Evolutionary conservation across 371 early-diverging fungal genomes (phyloP), one percentile per base, ranked within the genome.

Genomic region (Coemansia sp.): DNA sequence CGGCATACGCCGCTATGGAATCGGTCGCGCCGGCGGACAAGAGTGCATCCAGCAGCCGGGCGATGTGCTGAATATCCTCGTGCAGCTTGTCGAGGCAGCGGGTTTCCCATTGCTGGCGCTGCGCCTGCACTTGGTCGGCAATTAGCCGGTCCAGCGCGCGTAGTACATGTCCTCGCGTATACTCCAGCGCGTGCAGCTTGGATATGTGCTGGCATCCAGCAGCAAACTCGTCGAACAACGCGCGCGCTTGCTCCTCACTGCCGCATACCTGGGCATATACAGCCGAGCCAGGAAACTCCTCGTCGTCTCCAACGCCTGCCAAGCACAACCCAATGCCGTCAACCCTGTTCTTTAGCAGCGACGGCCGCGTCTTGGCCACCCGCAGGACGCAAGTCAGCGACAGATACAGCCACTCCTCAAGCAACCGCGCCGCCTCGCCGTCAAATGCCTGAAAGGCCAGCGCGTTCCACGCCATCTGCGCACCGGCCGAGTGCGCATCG

Each of bases 391-490:
- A 63, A 14, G 32, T 35, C 6, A 62, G 50, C 16, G 60, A 38
- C 38, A 9, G 5, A 26, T 50, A 49, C 41, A 63, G n/a, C 72
- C 72, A 72, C 11, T 59, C 58, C 31, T 70, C 53, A 7, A 68
- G 35, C 52, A 41, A 40, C 3, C 9, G 36, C 3, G 52, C 20
- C 10, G 57, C 36, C 5, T 16, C 32, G 1, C 7, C 16, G 35
- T 38, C 64, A 13, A 70, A 51, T 8, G 50, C 11, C 31, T 53
- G 50, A 43, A 36, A 54, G 8, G 62, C 42, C 41, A 72, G 57
- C 26, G 72, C 59, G 14, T 47, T 32, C 72, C 72, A 72, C 1
- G 56, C 70, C 16, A 34, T 34, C 3, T 38, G 20, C 4, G 39
- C 48, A 2, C 34, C 16, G 20, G n/a, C 40, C 54, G 11, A 35